Percentiles rank a stretch among this genome's conserved stretches.
Evolutionary conservation across 305 asterid species (phyloP).

Genomic region (Rubia occidens): DNA sequence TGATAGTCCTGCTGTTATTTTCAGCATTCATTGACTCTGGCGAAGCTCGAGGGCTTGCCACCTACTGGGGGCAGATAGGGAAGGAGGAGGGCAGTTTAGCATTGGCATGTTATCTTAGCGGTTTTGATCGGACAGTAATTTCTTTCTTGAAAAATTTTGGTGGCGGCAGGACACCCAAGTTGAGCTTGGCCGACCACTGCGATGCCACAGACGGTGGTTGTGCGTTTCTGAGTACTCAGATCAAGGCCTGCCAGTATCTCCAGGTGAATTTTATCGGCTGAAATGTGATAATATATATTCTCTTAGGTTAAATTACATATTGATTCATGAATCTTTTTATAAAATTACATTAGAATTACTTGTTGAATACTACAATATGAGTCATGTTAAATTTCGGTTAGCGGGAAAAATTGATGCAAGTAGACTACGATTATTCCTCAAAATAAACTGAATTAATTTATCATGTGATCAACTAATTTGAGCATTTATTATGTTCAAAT

Average conservation of each 20-base stretch:
- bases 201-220: constrained; percentile 15
- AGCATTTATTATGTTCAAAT: no score
- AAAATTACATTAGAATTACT: no score
- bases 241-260: constrained; percentile 15
- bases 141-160: constrained; percentile 15
- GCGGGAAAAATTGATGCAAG: no score
- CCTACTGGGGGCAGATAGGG: constrained; percentile 13
- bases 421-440: no score
- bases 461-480: no score
- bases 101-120: constrained; percentile 5
- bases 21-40: neutral
- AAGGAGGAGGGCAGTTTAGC: constrained; percentile 8
- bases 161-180: constrained; percentile 18
- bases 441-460: no score
- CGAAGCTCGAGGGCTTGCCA: constrained; percentile 11
- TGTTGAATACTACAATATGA: no score
- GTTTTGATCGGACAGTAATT: constrained; percentile 4
- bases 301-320: no score
- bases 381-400: no score
- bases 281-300: no score
- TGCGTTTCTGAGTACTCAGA: constrained; percentile 12
- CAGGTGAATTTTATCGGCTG: neutral
- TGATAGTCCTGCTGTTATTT: neutral
- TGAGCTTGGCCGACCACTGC: constrained; percentile 19
- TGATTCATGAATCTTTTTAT: no score